Evolutionary conservation across 2,329 filamentous ascomycete genomes (phyloP).

Genomic region (Pyrenophora seminiperda): DNA sequence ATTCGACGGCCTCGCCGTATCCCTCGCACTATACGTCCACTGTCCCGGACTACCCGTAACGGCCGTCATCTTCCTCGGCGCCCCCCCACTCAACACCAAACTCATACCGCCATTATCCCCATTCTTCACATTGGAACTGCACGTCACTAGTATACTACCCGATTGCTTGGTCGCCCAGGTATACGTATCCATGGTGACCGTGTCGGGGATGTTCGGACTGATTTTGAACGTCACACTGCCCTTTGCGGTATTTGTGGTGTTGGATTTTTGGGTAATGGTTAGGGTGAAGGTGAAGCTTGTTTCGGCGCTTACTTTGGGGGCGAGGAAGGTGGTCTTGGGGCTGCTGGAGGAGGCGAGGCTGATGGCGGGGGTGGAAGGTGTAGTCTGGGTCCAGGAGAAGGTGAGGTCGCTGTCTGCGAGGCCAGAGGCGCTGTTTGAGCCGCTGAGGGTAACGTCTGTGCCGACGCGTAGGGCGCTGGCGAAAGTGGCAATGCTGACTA

Average conservation of each 20-base stretch:
- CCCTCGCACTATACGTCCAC: conserved; percentile 35
- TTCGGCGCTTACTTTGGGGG: conserved; percentile 28
- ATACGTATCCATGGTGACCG: conserved; percentile 42
- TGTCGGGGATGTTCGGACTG: conserved; percentile 31
- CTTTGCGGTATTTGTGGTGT: conserved; percentile 28
- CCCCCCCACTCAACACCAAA: conserved; percentile 34
- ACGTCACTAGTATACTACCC: conserved; percentile 41
- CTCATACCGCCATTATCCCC: conserved; percentile 37
- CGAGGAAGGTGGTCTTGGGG: conserved; percentile 30
- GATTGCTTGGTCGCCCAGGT: conserved; percentile 38
- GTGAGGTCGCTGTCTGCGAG: conserved; percentile 31
- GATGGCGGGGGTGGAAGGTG: conserved; percentile 24
- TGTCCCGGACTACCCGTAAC: conserved; percentile 29
- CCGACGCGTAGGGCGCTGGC: conserved; percentile 38
- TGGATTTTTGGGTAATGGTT: conserved; percentile 34
- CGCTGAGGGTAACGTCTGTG: conserved; percentile 35
- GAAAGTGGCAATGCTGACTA: conserved; percentile 26
- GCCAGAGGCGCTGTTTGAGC: conserved; percentile 33
- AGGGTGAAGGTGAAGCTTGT: conserved; percentile 38
- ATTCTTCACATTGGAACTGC: conserved; percentile 44
- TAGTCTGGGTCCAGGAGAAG: conserved; percentile 41
- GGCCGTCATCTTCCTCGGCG: conserved; percentile 28
- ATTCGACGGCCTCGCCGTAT: conserved; percentile 35
- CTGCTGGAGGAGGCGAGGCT: conserved; percentile 29
- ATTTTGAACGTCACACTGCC: conserved; percentile 38